Evolutionary conservation across 1,284 basidiomycete species (phyloP).

Genomic region (Xerocomus nothofagi): DNA sequence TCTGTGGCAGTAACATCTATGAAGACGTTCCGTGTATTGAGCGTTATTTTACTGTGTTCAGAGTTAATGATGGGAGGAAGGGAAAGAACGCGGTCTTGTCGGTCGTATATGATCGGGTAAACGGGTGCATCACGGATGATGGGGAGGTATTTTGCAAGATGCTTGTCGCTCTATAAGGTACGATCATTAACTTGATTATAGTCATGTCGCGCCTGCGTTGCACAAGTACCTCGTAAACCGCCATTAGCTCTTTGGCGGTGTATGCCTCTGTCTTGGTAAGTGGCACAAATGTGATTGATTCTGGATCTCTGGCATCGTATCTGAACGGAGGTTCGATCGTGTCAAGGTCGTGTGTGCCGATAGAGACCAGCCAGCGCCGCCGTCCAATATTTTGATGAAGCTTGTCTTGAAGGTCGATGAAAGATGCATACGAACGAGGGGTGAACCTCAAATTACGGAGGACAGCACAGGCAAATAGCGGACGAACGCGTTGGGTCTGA

Average conservation of each 20-base stretch:
- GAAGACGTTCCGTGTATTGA: slow-evolving; percentile 93
- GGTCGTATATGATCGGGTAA: slow-evolving; percentile 97
- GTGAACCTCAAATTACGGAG: slow-evolving; percentile 91
- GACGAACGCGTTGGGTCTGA: slow-evolving; percentile 82
- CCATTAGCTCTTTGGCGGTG: slow-evolving; percentile 78
- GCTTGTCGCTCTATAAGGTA: slow-evolving; percentile 76
- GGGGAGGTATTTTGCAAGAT: slow-evolving; percentile 84
- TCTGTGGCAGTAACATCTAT: slow-evolving; percentile 99
- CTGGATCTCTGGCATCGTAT: slow-evolving; percentile 89
- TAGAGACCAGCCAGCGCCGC: slow-evolving; percentile 88
- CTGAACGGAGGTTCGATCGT: slow-evolving; percentile 85
- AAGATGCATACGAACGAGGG: slow-evolving; percentile 88
- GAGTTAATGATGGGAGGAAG: slow-evolving; percentile 99
- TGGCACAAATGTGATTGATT: slow-evolving; percentile 82
- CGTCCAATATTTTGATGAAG: slow-evolving; percentile 96
- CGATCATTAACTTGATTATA: neutral
- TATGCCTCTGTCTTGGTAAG: slow-evolving; percentile 64
- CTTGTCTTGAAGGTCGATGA: slow-evolving; percentile 99
- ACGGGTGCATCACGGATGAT: slow-evolving; percentile 96
- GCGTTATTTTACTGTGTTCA: slow-evolving; percentile 94
- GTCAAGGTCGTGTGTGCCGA: slow-evolving; percentile 97
- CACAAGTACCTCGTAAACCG: slow-evolving; percentile 76
- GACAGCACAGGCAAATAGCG: slow-evolving; percentile 89
- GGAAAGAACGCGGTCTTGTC: slow-evolving; percentile 82
- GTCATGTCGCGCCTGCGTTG: slow-evolving; percentile 19